Conservation (phyloP, 192 early-diverging fungal genomes). For the Rhizoclosmatium globosum region DNA sequence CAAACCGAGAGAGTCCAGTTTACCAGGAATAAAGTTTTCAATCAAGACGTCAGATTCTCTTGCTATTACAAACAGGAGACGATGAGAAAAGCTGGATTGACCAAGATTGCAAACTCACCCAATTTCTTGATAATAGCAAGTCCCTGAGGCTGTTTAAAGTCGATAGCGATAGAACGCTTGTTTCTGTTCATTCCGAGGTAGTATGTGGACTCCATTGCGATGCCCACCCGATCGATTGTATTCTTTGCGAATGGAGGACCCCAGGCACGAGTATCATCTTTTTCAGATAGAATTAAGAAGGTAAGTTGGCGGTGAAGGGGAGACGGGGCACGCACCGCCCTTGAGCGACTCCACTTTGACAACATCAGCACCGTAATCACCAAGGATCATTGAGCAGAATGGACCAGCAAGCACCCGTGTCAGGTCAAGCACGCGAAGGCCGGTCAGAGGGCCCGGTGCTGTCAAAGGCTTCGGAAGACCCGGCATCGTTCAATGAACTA, state of each 20-base stretch:
- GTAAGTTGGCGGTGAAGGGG: too few species aligned
- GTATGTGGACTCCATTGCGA: constrained; percentile 79
- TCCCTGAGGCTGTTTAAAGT: constrained; percentile 77
- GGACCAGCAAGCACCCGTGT: constrained; percentile 58
- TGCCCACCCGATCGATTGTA: constrained; percentile 42
- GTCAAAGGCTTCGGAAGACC: background rate
- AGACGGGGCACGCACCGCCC: background rate
- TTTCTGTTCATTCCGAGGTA: constrained; percentile 93
- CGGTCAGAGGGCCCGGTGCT: constrained; percentile 43
- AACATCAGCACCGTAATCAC: constrained; percentile 74
- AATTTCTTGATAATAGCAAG: constrained; percentile 71
- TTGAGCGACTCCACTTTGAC: constrained; percentile 80
- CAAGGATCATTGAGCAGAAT: constrained; percentile 54
- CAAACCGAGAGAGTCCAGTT: constrained; percentile 77
- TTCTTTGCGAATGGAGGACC: constrained; percentile 52
- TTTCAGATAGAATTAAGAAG: background rate
- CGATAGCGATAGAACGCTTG: constrained; percentile 88
- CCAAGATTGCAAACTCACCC: constrained; percentile 49
- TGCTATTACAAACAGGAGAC: background rate
- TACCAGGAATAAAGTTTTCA: constrained; percentile 94
- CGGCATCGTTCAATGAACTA: background rate
- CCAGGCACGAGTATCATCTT: constrained; percentile 92
- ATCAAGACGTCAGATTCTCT: constrained; percentile 78
- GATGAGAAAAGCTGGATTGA: background rate
- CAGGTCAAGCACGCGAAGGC: constrained; percentile 49